Evolutionary conservation across 2,329 filamentous ascomycete species (phyloP).

Genomic region (Phyllosticta citrichinensis): DNA sequence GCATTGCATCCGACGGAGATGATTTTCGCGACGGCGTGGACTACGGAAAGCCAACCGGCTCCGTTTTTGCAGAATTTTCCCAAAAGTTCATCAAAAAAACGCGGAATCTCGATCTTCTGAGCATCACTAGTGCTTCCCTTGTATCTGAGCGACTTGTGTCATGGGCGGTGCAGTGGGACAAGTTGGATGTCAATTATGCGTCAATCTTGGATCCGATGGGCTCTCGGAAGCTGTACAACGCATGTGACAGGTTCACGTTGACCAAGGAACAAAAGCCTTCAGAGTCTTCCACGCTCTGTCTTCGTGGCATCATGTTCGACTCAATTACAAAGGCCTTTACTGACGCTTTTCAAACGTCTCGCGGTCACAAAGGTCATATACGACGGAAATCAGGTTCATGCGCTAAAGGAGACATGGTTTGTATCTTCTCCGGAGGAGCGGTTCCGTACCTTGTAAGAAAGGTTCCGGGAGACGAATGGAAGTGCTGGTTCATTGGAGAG

Average conservation of each 20-base stretch:
- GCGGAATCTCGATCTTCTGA: background rate
- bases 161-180: background rate
- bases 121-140: background rate
- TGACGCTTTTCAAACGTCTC: no score
- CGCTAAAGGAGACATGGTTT: background rate
- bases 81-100: background rate
- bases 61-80: background rate
- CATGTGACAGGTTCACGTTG: no score
- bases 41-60: background rate
- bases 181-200: background rate
- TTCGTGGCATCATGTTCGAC: no score
- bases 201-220: no score
- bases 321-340: no score
- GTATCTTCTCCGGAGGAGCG: background rate
- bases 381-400: background rate
- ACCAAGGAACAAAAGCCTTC: no score
- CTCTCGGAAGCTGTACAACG: no score
- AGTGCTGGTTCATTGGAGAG: background rate
- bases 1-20: background rate
- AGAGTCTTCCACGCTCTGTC: no score
- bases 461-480: background rate
- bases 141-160: background rate
- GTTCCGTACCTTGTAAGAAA: background rate
- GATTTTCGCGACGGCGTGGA: background rate
- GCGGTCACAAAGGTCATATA: background rate